Percentiles rank a stretch among this genome's conserved stretches.
These are phyloP conservation scores for Trichoderma virens DNA, from an alignment of 495 filamentous ascomycete species.

Conservation along the genomic window DNA sequence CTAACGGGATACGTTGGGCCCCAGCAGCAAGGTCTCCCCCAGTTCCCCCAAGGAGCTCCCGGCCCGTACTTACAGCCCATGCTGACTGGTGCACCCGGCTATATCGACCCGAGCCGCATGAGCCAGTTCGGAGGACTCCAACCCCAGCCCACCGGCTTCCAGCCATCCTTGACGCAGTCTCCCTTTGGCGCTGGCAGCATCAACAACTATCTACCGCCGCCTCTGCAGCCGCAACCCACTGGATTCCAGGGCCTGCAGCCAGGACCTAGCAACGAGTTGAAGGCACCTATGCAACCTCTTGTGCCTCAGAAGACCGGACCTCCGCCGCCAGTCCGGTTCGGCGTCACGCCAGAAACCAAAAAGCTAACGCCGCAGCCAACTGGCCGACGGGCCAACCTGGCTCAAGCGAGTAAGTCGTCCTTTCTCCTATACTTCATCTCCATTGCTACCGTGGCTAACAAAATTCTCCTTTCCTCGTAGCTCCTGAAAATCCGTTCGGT, in stretches of 20 bases:
- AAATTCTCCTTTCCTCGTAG: background rate
- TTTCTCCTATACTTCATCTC: constrained; percentile 14
- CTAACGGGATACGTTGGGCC: constrained; percentile 19
- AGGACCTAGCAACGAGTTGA: constrained; percentile 11
- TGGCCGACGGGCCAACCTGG: constrained; percentile 79
- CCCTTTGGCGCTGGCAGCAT: constrained; percentile 35
- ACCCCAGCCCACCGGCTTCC: constrained; percentile 61
- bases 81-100: constrained; percentile 33
- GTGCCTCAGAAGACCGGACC: constrained; percentile 88
- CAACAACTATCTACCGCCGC: constrained; percentile 50
- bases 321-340: constrained; percentile 84
- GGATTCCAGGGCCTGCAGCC: constrained; percentile 43
- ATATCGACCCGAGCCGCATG: constrained; percentile 42
- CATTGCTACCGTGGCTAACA: background rate
- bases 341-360: constrained; percentile 60
- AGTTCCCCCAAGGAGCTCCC: constrained; percentile 25
- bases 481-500: constrained; percentile 11
- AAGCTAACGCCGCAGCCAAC: constrained; percentile 85
- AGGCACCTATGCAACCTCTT: constrained; percentile 40
- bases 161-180: constrained; percentile 37
- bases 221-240: constrained; percentile 19
- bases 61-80: constrained; percentile 34
- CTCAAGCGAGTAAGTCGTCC: constrained; percentile 83
- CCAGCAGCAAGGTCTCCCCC: constrained; percentile 23
- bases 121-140: constrained; percentile 54